Evolutionary conservation across 2,329 filamentous ascomycete genomes (phyloP).

Genomic region (Orbilia javanica): DNA sequence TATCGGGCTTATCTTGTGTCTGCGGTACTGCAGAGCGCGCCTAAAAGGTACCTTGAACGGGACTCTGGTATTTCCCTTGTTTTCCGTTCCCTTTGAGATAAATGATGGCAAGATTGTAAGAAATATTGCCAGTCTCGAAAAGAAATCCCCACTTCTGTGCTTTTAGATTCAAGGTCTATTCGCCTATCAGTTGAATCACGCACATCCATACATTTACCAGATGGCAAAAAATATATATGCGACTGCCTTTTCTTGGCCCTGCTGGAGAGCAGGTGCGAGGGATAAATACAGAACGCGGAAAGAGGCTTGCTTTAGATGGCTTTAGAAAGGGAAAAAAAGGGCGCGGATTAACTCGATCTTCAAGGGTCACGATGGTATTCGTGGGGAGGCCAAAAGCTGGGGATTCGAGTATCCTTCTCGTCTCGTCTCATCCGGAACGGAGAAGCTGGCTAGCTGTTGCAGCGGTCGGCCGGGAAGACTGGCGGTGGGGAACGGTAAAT

Average conservation of each 20-base stretch:
- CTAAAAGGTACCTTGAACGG: slow-evolving; percentile 21
- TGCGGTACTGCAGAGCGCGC: slow-evolving; percentile 15
- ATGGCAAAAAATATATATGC: slow-evolving; percentile 48
- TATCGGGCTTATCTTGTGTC: slow-evolving; percentile 39
- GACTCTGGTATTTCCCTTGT: slow-evolving; percentile 21
- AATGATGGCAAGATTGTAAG: slow-evolving; percentile 1
- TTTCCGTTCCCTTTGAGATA: slow-evolving; percentile 17
- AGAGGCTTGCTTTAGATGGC: slow-evolving; percentile 45
- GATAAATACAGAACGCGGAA: slow-evolving; percentile 51
- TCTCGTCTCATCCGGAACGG: slow-evolving; percentile 35
- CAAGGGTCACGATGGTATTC: slow-evolving; percentile 50
- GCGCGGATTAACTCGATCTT: slow-evolving; percentile 54
- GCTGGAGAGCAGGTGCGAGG: slow-evolving; percentile 42
- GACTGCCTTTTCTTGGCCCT: slow-evolving; percentile 9
- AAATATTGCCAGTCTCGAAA: slow-evolving; percentile 12
- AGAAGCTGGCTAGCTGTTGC: slow-evolving; percentile 27
- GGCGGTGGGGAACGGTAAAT: slow-evolving; percentile 43
- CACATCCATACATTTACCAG: slow-evolving; percentile 30
- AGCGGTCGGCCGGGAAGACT: slow-evolving; percentile 54
- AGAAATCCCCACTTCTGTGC: slow-evolving; percentile 35
- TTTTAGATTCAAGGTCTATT: slow-evolving; percentile 48
- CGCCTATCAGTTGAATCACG: slow-evolving; percentile 42
- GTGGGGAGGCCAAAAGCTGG: slow-evolving; percentile 47
- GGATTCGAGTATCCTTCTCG: slow-evolving; percentile 26
- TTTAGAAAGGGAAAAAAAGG: slow-evolving; percentile 38